Evolutionary conservation across 2,329 filamentous ascomycete genomes (phyloP).

Genomic region (Incumbomyces delicatus): DNA sequence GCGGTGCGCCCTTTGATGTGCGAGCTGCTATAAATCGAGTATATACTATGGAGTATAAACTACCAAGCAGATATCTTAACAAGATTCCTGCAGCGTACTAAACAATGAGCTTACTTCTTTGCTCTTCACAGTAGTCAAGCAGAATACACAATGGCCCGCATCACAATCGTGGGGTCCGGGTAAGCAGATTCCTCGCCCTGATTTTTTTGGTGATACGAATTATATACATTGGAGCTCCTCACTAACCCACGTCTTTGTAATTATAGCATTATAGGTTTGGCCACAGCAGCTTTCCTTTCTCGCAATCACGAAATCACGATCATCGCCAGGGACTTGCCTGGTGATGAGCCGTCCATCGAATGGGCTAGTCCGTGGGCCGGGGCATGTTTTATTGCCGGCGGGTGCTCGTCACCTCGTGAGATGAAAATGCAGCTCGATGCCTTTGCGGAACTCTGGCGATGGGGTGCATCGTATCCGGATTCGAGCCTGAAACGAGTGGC

Average conservation of each 20-base stretch:
- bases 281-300: constrained; percentile 23
- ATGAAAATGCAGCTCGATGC: constrained; percentile 23
- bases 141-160: not conserved
- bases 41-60: too few relatives aligned
- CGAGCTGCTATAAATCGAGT: too few relatives aligned
- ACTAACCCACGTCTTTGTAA: too few relatives aligned
- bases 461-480: constrained; percentile 1
- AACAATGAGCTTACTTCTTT: too few relatives aligned
- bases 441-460: constrained; percentile 6
- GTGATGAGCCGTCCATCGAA: constrained; percentile 19
- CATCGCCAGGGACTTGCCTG: constrained; percentile 25
- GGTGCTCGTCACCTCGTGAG: constrained; percentile 9
- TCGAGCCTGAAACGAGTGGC: constrained; percentile 7
- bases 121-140: too few relatives aligned
- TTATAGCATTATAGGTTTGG: constrained; percentile 16
- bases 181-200: not conserved
- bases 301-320: constrained; percentile 25
- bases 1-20: too few relatives aligned
- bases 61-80: too few relatives aligned
- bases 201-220: too few relatives aligned
- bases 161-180: not conserved
- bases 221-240: too few relatives aligned
- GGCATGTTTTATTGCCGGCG: constrained; percentile 23
- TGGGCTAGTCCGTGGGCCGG: constrained; percentile 29
- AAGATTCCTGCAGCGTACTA: too few relatives aligned